A percentile compares a stretch with the other conserved stretches of the same genome.
Conservation (phyloP, 768 basidiomycete species). For the Lactifluus hygrophoroides region DNA sequence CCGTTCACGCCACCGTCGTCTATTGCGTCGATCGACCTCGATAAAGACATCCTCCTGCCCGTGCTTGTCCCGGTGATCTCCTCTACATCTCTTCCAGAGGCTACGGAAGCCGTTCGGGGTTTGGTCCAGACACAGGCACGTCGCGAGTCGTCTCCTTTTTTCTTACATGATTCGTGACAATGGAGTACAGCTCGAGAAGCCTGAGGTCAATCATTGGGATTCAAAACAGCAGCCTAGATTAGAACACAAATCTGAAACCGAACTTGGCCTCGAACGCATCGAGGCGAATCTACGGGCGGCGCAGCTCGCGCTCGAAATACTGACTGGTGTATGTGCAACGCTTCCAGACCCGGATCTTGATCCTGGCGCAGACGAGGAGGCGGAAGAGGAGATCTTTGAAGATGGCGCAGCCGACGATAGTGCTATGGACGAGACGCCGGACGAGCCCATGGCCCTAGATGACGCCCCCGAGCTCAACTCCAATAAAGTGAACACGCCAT, state of each 20-base stretch:
- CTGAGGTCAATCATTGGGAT: constrained; percentile 32
- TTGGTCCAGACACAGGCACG: constrained; percentile 46
- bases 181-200: constrained; percentile 38
- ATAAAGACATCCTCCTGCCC: constrained; percentile 64
- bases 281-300: constrained; percentile 67
- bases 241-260: constrained; percentile 64
- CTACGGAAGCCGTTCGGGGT: constrained; percentile 40
- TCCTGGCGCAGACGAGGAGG: constrained; percentile 27
- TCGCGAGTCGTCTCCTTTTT: constrained; percentile 2
- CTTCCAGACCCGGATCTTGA: constrained; percentile 64
- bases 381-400: constrained; percentile 36
- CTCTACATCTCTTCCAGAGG: constrained; percentile 46
- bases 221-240: constrained; percentile 30
- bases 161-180: not conserved
- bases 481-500: constrained; percentile 25
- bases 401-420: constrained; percentile 35
- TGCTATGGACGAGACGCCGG: constrained; percentile 28
- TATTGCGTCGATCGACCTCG: constrained; percentile 55
- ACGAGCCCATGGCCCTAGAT: constrained; percentile 24
- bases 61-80: constrained; percentile 58
- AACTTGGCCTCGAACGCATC: constrained; percentile 62
- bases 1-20: constrained; percentile 65
- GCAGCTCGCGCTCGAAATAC: constrained; percentile 77
- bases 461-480: not conserved
- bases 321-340: constrained; percentile 83